Conservation (phyloP, 345 rosid species). For the Laguncularia racemosa region DNA sequence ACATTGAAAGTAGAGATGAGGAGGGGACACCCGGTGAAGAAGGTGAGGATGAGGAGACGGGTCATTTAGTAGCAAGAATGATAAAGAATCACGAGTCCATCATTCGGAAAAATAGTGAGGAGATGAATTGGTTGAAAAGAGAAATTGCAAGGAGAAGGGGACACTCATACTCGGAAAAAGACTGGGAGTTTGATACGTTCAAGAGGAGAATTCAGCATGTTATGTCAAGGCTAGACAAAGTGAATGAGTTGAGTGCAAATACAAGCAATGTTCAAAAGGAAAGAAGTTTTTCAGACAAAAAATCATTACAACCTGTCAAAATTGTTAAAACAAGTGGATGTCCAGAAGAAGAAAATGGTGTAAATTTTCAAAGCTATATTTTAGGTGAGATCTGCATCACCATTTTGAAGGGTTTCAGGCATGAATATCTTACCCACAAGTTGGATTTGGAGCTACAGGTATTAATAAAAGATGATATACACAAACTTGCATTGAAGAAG, state of each 20-base stretch:
- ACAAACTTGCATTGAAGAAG: constrained; percentile 14
- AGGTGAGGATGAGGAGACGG: constrained; percentile 18
- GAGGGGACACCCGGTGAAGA: constrained; percentile 1
- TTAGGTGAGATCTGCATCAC: constrained; percentile 33
- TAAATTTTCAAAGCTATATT: constrained; percentile 17
- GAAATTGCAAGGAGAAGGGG: constrained; percentile 18
- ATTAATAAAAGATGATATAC: constrained; percentile 20
- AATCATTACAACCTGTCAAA: no score
- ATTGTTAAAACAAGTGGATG: constrained; percentile 14
- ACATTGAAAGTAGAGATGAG: constrained; percentile 3
- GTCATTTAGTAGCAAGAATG: constrained; percentile 39
- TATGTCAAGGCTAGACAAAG: constrained; percentile 26
- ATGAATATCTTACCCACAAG: constrained; percentile 14
- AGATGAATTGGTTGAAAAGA: constrained; percentile 15
- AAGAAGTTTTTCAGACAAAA: no score
- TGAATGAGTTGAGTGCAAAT: constrained; percentile 26
- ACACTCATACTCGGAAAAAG: constrained; percentile 13
- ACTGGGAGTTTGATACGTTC: constrained; percentile 16
- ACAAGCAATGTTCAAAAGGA: constrained; percentile 10
- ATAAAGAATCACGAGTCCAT: constrained; percentile 58
- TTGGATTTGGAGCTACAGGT: constrained; percentile 9
- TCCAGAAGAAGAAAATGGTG: constrained; percentile 35
- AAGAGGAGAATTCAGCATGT: constrained; percentile 35
- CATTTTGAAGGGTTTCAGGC: constrained; percentile 22
- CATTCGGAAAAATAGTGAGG: constrained; percentile 43